These are phyloP conservation scores for Trichoderma koningii DNA, from an alignment of 2,329 filamentous ascomycete genomes.

Conservation along the genomic window DNA sequence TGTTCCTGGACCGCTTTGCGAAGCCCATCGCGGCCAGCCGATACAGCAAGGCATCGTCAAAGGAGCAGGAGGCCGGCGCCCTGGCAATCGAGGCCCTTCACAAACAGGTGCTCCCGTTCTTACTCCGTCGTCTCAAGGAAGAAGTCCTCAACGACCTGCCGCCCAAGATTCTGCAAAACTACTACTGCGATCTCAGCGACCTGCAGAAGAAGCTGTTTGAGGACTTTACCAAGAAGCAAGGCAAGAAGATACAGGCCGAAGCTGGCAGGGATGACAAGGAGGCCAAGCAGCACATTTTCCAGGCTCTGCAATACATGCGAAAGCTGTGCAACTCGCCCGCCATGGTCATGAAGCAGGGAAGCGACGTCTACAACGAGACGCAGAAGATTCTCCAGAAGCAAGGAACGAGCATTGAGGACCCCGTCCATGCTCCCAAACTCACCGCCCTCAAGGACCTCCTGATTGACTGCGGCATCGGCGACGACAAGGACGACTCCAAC, in stretches of 20 bases:
- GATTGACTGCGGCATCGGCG: conserved; percentile 97
- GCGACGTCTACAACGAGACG: conserved; percentile 86
- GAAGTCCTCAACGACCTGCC: conserved; percentile 95
- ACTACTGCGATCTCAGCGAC: conserved; percentile 97
- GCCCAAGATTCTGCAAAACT: conserved; percentile 98
- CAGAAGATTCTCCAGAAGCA: conserved; percentile 77
- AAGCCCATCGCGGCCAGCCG: conserved; percentile 94
- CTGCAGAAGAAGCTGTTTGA: conserved; percentile 94
- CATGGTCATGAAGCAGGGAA: conserved; percentile 91
- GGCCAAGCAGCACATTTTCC: conserved; percentile 98
- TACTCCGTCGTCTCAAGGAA: conserved; percentile 93
- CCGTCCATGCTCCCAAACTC: conserved; percentile 88
- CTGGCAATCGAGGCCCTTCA: conserved; percentile 97
- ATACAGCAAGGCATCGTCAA: conserved; percentile 95
- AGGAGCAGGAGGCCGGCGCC: conserved; percentile 95
- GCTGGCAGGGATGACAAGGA: conserved; percentile 85
- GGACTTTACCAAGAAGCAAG: conserved; percentile 92
- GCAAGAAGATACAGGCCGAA: conserved; percentile 81
- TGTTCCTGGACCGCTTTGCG: conserved; percentile 93
- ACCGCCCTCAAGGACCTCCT: conserved; percentile 85
- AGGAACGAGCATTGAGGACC: conserved; percentile 80
- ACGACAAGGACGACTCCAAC: conserved; percentile 63
- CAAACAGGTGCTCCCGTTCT: conserved; percentile 95
- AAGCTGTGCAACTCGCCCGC: conserved; percentile 98
- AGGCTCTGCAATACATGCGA: conserved; percentile 98